Base-by-base conservation (phyloP, 768 basidiomycete species). In the Collybia mongolica region DNA sequence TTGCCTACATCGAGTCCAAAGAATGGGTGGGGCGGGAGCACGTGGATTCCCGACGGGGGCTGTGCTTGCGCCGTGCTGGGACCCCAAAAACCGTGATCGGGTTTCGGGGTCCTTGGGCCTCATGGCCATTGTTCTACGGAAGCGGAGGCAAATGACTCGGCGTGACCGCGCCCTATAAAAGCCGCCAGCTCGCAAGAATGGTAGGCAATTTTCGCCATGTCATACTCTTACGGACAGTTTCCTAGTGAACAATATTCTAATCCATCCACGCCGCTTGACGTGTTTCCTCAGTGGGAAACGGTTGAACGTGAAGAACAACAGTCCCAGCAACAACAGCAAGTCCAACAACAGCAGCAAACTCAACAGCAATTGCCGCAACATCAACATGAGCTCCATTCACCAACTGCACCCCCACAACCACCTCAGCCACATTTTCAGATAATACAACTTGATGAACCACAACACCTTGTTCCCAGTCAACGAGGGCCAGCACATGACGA, bases 171-270 rank as follows among this genome's bases (percentile, higher is more conserved):
- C 64, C 60, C 53, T 70, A 72, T 71, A 74, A 66, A 72, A 49
- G n/a, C 37, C 39, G 24, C 37, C 46, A 17, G 17, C 38, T 44
- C 43, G 37, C 50, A 39, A 49, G 49, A 45, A 54, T 59, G 54
- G 53, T 50, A 51, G 52, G 26, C 53, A 59, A 56, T 60, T 62
- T 67, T 59, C 60, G 56, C 62, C 65, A 80, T 79, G 78, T 78
- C 79, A 62, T 79, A 73, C 67, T 71, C 72, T 54, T 74, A 65
- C 58, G 62, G 62, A 54, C 72, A 75, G 56, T 74, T 71, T 66
- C 62, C 69, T 56, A 67, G 66, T 60, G 77, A 77, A 63, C 68
- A 72, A 61, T 71, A 71, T 63, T 76, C 79, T 23, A 70, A 69
- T 57, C 73, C 80, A 40, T 62, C 77, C 22, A 79, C 79, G 11